Conservation (phyloP, 306 rosid species). For the Cucumis hystrix region DNA sequence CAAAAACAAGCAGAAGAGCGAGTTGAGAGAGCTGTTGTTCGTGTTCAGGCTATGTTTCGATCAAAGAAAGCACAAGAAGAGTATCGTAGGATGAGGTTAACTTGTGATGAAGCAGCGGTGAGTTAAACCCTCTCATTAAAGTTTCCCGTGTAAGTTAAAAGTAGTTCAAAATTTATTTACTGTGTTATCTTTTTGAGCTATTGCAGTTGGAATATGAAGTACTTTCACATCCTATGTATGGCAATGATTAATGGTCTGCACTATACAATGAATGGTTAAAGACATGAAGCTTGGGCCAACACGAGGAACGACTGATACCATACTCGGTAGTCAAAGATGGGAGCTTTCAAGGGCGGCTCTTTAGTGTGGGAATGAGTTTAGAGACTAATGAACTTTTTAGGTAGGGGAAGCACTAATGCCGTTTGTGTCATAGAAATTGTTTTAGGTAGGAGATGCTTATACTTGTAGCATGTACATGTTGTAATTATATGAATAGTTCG, state of each 20-base stretch:
- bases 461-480: slow-evolving; percentile 30
- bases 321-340: not conserved
- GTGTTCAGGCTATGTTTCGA: slow-evolving; percentile 87
- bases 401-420: not conserved
- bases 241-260: not conserved
- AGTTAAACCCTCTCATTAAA: not conserved
- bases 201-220: slow-evolving; percentile 64
- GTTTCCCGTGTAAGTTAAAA: not conserved
- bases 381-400: not conserved
- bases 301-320: not conserved
- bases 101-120: slow-evolving; percentile 60
- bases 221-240: slow-evolving; percentile 18
- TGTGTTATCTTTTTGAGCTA: slow-evolving; percentile 11
- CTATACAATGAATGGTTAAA: slow-evolving; percentile 19
- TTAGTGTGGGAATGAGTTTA: not conserved
- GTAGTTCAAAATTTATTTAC: not conserved
- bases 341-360: not conserved
- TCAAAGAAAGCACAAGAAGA: slow-evolving; percentile 87
- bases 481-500: slow-evolving; percentile 27
- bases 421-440: slow-evolving; percentile 13
- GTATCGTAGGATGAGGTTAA: slow-evolving; percentile 75
- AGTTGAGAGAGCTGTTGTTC: slow-evolving; percentile 54
- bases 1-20: slow-evolving; percentile 83
- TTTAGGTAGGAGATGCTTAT: slow-evolving; percentile 16
- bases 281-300: not conserved